These are phyloP conservation scores for Tetrapisispora arboricola DNA, from an alignment of 805 yeast genomes.

Conservation along the genomic window DNA sequence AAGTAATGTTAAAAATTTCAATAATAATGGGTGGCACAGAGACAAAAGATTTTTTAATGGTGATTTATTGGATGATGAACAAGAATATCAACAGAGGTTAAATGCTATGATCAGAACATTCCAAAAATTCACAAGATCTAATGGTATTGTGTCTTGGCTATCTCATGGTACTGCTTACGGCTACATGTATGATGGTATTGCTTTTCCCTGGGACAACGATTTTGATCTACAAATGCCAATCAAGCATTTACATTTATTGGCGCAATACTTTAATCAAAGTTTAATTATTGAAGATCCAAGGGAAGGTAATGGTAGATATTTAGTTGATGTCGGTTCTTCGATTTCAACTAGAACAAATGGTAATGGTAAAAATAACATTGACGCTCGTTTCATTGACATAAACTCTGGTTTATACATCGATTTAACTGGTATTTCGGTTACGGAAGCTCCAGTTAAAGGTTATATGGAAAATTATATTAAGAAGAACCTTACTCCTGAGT, in stretches of 20 bases:
- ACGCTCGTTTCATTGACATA: constrained; percentile 63
- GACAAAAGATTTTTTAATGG: constrained; percentile 49
- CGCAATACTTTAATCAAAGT: constrained; percentile 32
- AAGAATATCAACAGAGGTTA: constrained; percentile 15
- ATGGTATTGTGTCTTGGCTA: constrained; percentile 46
- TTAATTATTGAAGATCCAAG: constrained; percentile 36
- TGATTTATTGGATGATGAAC: constrained; percentile 28
- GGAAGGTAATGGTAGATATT: constrained; percentile 47
- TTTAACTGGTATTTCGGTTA: constrained; percentile 51
- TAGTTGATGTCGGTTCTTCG: constrained; percentile 39
- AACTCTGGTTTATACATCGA: constrained; percentile 63
- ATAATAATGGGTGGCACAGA: constrained; percentile 36
- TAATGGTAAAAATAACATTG: constrained; percentile 52
- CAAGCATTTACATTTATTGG: constrained; percentile 35
- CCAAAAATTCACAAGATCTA: constrained; percentile 36
- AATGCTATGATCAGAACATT: constrained; percentile 43
- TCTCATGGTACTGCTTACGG: constrained; percentile 57
- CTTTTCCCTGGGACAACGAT: constrained; percentile 59
- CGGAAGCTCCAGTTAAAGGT: constrained; percentile 22
- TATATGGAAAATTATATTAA: constrained; percentile 6
- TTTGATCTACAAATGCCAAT: constrained; percentile 54
- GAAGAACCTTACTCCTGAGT: neutral
- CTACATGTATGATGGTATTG: constrained; percentile 53
- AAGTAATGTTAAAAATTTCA: constrained; percentile 13
- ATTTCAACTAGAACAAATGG: constrained; percentile 47